phyloP scores from a whole-genome alignment of 2,329 filamentous ascomycete genomes.

The Graphilbum sp. region DNA sequence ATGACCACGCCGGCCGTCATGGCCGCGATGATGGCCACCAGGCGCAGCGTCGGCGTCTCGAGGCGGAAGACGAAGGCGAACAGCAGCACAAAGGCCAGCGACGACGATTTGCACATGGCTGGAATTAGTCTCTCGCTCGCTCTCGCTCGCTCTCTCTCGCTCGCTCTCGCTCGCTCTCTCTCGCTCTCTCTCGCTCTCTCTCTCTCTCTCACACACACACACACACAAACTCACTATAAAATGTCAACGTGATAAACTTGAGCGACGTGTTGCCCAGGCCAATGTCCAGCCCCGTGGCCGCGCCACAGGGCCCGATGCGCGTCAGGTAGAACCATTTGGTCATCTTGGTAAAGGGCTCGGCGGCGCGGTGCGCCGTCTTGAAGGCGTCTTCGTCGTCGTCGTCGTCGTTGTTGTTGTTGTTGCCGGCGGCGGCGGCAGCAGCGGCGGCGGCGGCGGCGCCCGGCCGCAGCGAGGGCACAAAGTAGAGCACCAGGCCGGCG shows the following conservation, averaged over 20 bases:
- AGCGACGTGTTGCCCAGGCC: conserved; percentile 90
- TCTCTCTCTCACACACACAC: too few relatives aligned
- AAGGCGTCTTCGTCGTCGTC: conserved; percentile 27
- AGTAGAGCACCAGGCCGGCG: conserved; percentile 59
- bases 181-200: too few relatives aligned
- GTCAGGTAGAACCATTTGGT: conserved; percentile 83
- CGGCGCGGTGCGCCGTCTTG: conserved; percentile 32
- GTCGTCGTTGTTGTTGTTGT: conserved; percentile 24
- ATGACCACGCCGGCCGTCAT: conserved; percentile 93
- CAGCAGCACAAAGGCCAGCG: conserved; percentile 82
- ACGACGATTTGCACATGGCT: conserved; percentile 98
- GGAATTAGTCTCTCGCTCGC: conserved; percentile 1
- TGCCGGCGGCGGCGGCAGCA: conserved; percentile 13
- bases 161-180: not conserved
- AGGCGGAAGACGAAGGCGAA: conserved; percentile 92
- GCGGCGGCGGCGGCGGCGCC: conserved; percentile 19
- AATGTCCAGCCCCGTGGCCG: conserved; percentile 87
- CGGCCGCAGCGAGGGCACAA: conserved; percentile 65
- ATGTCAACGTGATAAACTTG: conserved; percentile 91
- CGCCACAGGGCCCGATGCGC: conserved; percentile 78
- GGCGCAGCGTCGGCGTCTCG: conserved; percentile 69
- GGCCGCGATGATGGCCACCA: conserved; percentile 72
- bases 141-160: not conserved
- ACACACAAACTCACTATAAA: conserved; percentile 58
- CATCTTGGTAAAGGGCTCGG: conserved; percentile 43